Conservation (phyloP, 2,329 filamentous ascomycete genomes). For the Aspergillus sergii region DNA sequence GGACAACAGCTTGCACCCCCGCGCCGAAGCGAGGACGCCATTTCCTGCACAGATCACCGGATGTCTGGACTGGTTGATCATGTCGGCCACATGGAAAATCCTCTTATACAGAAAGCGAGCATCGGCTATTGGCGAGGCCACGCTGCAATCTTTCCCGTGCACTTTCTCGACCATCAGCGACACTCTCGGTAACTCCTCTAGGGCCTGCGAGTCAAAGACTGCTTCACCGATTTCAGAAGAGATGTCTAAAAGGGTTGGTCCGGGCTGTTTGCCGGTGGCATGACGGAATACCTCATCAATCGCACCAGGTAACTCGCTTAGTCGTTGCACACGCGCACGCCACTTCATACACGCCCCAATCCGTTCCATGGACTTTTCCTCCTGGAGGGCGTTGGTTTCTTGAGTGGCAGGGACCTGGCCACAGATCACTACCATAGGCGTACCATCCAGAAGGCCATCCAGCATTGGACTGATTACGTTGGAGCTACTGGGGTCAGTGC, state of each 20-base stretch:
- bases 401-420: background rate
- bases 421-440: background rate
- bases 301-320: background rate
- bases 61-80: background rate
- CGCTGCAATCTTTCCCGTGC: background rate
- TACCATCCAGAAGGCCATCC: background rate
- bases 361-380: background rate
- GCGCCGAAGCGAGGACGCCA: background rate
- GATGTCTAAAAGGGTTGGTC: background rate
- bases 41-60: constrained; percentile 5
- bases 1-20: background rate
- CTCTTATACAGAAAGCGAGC: background rate
- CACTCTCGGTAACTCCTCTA: background rate
- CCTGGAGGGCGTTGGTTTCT: no score
- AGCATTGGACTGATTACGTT: background rate
- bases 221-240: background rate
- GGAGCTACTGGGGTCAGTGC: background rate
- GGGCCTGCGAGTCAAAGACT: background rate
- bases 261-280: background rate
- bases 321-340: background rate
- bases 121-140: background rate
- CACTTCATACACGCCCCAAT: background rate
- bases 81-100: background rate
- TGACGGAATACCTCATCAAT: background rate
- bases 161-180: background rate